phyloP scores from a whole-genome alignment of 2,329 filamentous ascomycete species.

The Chaetomium olivaceum region DNA sequence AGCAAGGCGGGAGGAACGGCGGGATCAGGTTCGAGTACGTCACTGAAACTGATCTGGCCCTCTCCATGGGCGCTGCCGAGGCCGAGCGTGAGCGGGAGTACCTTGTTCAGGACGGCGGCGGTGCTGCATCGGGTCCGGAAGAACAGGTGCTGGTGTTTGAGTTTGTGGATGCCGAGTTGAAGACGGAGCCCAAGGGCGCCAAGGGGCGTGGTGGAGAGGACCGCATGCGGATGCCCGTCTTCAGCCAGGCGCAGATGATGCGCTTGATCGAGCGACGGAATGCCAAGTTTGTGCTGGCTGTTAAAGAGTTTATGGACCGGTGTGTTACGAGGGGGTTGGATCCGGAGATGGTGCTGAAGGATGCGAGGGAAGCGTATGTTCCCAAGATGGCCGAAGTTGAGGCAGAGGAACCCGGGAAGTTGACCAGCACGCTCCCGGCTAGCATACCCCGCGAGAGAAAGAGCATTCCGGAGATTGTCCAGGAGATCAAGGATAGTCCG shows the following conservation, averaged over 20 bases:
- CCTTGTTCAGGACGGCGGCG: conserved; percentile 36
- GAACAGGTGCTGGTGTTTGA: conserved; percentile 84
- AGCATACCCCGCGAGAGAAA: conserved; percentile 79
- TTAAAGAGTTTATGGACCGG: conserved; percentile 74
- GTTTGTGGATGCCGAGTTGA: conserved; percentile 85
- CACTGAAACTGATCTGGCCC: conserved; percentile 26
- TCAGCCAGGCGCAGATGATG: conserved; percentile 89
- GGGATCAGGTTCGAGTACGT: conserved; percentile 19
- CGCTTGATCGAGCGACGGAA: conserved; percentile 88
- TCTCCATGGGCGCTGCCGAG: conserved; percentile 18
- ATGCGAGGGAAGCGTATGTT: conserved; percentile 60
- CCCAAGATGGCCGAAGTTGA: conserved; percentile 52
- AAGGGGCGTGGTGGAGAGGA: conserved; percentile 67
- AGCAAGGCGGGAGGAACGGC: background rate
- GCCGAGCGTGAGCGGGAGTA: conserved; percentile 4
- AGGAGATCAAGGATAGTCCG: conserved; percentile 75
- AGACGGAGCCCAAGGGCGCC: conserved; percentile 84
- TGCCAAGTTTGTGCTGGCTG: conserved; percentile 73
- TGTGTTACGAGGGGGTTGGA: conserved; percentile 67
- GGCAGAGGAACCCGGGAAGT: conserved; percentile 25
- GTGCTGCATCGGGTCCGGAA: conserved; percentile 23
- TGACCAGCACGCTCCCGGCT: conserved; percentile 57
- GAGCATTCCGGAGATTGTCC: conserved; percentile 78
- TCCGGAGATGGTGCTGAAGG: conserved; percentile 64
- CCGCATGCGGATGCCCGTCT: conserved; percentile 81